phyloP scores from a whole-genome alignment of 331 rosid genomes.

The Saraca asoca region DNA sequence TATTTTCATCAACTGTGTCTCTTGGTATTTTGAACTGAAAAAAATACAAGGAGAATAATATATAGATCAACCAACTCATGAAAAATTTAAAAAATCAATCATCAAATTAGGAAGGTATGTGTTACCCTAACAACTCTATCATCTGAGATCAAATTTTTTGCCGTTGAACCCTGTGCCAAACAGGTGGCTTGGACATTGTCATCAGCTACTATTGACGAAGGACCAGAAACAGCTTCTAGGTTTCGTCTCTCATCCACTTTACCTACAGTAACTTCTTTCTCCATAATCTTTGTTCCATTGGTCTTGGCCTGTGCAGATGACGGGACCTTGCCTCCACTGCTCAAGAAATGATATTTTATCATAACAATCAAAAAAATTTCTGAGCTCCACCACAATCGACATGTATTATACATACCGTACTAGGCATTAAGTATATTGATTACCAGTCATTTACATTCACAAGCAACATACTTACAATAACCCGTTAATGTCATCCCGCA shows the following conservation, averaged over 20 bases:
- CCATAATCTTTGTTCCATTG: conserved; percentile 35
- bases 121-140: conserved; percentile 70
- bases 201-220: conserved; percentile 42
- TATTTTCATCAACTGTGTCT: conserved; percentile 44
- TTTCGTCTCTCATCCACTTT: conserved; percentile 37
- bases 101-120: conserved; percentile 20
- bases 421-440: conserved; percentile 12
- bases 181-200: conserved; percentile 35
- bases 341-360: conserved; percentile 22
- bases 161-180: conserved; percentile 45
- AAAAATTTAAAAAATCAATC: conserved; percentile 26
- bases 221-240: conserved; percentile 42
- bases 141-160: conserved; percentile 45
- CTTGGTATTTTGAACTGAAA: conserved; percentile 60
- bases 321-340: conserved; percentile 56
- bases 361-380: conserved; percentile 30
- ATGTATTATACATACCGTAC: background rate
- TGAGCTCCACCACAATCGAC: conserved; percentile 5
- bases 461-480: conserved; percentile 7
- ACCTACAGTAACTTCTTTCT: conserved; percentile 45
- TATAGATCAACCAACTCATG: conserved; percentile 4
- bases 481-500: conserved; percentile 6
- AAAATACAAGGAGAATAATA: background rate
- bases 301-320: conserved; percentile 31
- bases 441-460: conserved; percentile 11